Conservation (phyloP, 176 grass and related monocot genomes). For the Cocos nucifera region DNA sequence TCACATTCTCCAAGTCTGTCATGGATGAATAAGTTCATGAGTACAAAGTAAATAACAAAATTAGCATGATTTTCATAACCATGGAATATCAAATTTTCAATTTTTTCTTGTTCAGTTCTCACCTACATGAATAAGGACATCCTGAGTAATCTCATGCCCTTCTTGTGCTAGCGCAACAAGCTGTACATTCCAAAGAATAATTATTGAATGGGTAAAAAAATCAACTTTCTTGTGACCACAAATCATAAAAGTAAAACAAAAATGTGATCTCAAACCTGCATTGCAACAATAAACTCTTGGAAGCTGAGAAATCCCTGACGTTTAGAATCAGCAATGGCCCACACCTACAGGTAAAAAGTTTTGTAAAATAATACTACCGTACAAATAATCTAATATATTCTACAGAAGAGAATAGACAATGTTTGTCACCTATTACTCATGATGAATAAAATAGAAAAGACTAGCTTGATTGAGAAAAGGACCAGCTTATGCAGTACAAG, state of each 20-base stretch:
- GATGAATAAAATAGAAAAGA: no score
- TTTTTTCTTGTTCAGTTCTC: not conserved
- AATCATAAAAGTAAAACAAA: not conserved
- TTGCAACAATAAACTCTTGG: slow-evolving; percentile 51
- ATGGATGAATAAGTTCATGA: not conserved
- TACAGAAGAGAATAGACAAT: no score
- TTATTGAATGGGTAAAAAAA: not conserved
- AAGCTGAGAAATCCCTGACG: slow-evolving; percentile 73
- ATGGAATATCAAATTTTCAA: no score
- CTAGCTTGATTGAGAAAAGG: no score
- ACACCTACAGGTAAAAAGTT: slow-evolving; percentile 27
- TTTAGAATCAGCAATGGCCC: slow-evolving; percentile 72
- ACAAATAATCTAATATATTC: no score
- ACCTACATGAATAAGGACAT: slow-evolving; percentile 59
- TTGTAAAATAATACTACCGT: no score
- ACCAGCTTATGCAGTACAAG: no score
- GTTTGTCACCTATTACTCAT: no score
- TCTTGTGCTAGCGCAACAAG: slow-evolving; percentile 65
- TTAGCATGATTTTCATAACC: not conserved
- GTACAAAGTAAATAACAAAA: not conserved
- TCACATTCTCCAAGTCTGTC: slow-evolving; percentile 58
- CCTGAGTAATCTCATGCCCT: slow-evolving; percentile 56
- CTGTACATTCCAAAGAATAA: slow-evolving; percentile 25
- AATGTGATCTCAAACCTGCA: slow-evolving; percentile 38
- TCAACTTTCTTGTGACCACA: no score